Conservation (phyloP, 2,329 filamentous ascomycete species). For the Diaporthe longicolla region DNA sequence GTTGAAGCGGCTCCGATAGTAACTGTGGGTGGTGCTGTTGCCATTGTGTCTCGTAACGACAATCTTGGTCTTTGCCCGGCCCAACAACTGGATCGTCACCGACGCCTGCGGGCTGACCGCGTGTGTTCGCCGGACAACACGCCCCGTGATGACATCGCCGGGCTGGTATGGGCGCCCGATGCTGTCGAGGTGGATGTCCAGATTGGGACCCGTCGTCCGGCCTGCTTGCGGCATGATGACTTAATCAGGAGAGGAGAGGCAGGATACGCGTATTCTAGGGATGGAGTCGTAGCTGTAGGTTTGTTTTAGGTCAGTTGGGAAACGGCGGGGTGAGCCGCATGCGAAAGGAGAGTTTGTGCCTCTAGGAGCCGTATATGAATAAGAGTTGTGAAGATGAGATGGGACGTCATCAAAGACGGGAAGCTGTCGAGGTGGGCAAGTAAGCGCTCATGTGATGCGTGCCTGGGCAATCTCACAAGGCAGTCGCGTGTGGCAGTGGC, state of each 20-base stretch:
- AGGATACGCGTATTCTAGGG: no score
- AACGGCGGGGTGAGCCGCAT: neutral
- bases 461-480: neutral
- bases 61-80: slow-evolving; percentile 49
- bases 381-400: neutral
- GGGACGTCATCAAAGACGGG: neutral
- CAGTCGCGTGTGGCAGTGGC: slow-evolving; percentile 25
- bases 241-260: no score
- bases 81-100: slow-evolving; percentile 46
- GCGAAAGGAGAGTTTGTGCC: neutral
- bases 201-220: slow-evolving; percentile 3
- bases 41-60: slow-evolving; percentile 31
- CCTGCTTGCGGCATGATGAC: slow-evolving; percentile 27
- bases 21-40: neutral
- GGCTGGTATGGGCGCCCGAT: slow-evolving; percentile 34
- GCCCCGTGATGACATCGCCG: slow-evolving; percentile 50
- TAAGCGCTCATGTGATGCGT: neutral
- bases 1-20: slow-evolving; percentile 47
- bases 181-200: slow-evolving; percentile 37
- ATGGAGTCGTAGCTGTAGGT: neutral
- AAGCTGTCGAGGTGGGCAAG: neutral
- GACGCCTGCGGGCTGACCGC: slow-evolving; percentile 45
- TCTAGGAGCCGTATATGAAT: neutral
- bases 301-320: neutral
- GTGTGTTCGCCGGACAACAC: slow-evolving; percentile 44